Evolutionary conservation across 2,329 filamentous ascomycete species (phyloP), one percentile per base, ranked within the genome.

Genomic region (Alternaria consortialis): DNA sequence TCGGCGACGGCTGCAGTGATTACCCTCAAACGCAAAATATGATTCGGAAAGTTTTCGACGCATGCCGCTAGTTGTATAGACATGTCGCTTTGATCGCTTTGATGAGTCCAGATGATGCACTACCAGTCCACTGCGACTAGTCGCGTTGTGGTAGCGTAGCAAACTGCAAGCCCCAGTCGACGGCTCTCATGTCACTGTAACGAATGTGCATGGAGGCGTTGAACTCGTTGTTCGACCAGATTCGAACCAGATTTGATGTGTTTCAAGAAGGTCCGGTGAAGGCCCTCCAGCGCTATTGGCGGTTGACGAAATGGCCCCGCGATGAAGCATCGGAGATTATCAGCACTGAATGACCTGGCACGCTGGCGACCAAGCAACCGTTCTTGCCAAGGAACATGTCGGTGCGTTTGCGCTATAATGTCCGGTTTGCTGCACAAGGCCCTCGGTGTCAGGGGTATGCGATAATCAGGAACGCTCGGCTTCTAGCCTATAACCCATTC

Each of bases 301-400:
- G 52, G 40, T 47, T 9, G 42, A 17, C 43, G 50, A 62, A 54
- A 64, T 63, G 62, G 63, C 56, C 44, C 52, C 63, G 55, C 59
- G 57, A 58, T 62, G 58, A 53, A 62, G 65, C 62, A 59, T 62
- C 64, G 64, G 42, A 66, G 40, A 58, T 50, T 60, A 62, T 67
- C 61, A 74, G 73, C 68, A 66, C 50, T 66, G 64, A 58, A 55
- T 74, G 71, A 74, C 60, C 65, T 76, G 74, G 73, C 73, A 74
- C 56, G 53, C 63, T 63, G 61, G 59, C 60, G 55, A 62, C 75
- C 75, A 75, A 71, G 68, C 69, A 72, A 75, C 58, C 47, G 64
- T 65, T 65, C 58, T 46, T 64, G 68, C 68, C 62, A 60, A 56
- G 71, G 67, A 68, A 76, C 66, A 59, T 48, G 59, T 69, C 63